Evolutionary conservation across 306 rosid species (phyloP), one percentile per base, ranked within the genome.

Genomic region (Ceratonia siliqua): DNA sequence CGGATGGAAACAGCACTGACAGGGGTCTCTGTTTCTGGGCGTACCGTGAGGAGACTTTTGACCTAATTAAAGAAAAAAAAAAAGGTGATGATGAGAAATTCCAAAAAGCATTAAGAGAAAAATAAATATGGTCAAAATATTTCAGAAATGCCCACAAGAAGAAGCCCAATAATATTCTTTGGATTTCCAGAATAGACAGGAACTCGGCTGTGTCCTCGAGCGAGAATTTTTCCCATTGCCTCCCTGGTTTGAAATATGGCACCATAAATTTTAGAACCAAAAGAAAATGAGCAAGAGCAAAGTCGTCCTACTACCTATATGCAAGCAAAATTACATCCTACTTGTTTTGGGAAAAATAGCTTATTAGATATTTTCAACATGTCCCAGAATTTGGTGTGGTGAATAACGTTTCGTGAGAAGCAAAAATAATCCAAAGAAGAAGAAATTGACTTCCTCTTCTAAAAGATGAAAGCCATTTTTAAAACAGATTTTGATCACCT

Each of bases 1-100:
- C 98, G 82, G 69, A 92, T 92, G 68, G 96, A 92, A 76, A 95
- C 98, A 49, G 97, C 93, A 89, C 97, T 89, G 56, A 89, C 96
- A 42, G 96, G 98, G 33, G 98, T 90, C 85, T 95, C 99, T 5
- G 96, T 92, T 84, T 95, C 99, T n/a, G 99, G 96, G 14, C 98
- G 93, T 36, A 95, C 97, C 1, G 94, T 95, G 61, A 95, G 95
- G 75, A 95, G 97, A 82, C 93, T 92, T 87, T 95, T 95, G 57
- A 92, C 96, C 99, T 95, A 81, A 79, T 73, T 76, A 55, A 25
- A 49, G 56, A 56, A 49, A 33, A 22, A 24, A 78, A 67, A 22
- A 8, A 48, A 63, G 17, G 69, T 46, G 54, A 68, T 54, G 65
- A 78, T 24, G 59, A 55, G 59, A 72, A 12, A 68, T 32, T 33